Conservation (phyloP, 805 yeast species). For the Kurtzmaniella cleridarum region DNA sequence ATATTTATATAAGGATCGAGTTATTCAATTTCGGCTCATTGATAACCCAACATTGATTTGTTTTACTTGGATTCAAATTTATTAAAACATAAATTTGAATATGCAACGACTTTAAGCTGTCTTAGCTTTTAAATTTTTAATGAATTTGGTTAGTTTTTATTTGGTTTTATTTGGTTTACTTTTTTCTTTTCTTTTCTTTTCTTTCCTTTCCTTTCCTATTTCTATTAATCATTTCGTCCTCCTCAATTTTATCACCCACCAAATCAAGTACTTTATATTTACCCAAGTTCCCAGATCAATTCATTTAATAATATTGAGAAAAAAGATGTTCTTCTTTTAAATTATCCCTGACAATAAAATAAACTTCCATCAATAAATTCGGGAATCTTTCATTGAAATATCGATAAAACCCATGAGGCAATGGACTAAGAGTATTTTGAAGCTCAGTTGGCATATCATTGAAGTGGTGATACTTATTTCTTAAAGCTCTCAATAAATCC, state of each 20-base stretch:
- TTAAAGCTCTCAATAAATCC: conserved; percentile 82
- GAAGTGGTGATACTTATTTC: conserved; percentile 93
- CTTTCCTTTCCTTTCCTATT: background rate
- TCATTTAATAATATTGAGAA: conserved; percentile 29
- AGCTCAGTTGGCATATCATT: conserved; percentile 77
- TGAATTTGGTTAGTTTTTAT: no score
- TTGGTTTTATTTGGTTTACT: no score
- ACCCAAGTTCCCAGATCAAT: background rate
- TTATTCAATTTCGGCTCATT: no score
- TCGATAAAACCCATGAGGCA: conserved; percentile 78
- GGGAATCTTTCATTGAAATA: conserved; percentile 80
- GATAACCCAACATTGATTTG: no score
- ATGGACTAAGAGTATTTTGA: conserved; percentile 61
- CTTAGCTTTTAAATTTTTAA: no score
- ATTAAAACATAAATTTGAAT: conserved; percentile 1
- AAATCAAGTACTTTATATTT: background rate
- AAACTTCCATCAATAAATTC: conserved; percentile 66
- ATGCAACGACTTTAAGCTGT: background rate
- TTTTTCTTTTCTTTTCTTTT: background rate
- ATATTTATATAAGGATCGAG: no score
- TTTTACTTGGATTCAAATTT: background rate
- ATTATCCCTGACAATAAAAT: conserved; percentile 52
- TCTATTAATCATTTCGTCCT: background rate
- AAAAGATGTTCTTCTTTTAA: conserved; percentile 63
- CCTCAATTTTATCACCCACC: background rate